These are phyloP conservation scores for Candida nonsorbophila DNA, from an alignment of 805 yeast species.

Conservation along the genomic window DNA sequence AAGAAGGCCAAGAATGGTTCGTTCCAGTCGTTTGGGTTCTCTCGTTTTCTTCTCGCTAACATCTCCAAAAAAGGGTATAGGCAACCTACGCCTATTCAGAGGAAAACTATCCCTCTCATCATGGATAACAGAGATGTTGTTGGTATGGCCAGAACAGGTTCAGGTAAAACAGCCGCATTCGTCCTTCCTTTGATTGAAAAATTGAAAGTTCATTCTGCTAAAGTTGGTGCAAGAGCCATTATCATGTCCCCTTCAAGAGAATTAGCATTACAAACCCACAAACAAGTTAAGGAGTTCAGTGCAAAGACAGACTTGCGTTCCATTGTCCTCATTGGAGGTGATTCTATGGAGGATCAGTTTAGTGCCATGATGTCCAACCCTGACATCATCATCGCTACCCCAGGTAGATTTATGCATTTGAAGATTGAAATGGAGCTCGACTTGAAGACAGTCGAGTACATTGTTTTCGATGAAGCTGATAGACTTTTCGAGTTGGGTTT, in stretches of 20 bases:
- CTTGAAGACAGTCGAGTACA: constrained; percentile 76
- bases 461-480: constrained; percentile 97
- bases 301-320: constrained; percentile 79
- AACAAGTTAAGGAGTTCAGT: constrained; percentile 83
- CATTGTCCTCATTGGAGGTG: constrained; percentile 91
- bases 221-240: constrained; percentile 83
- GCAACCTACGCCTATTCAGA: constrained; percentile 96
- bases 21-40: constrained; percentile 86
- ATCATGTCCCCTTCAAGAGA: constrained; percentile 95
- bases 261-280: constrained; percentile 87
- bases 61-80: constrained; percentile 81
- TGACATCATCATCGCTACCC: constrained; percentile 92
- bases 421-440: constrained; percentile 93
- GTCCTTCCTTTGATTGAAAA: constrained; percentile 84
- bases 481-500: constrained; percentile 95
- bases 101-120: constrained; percentile 89
- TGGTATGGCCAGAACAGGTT: constrained; percentile 99
- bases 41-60: constrained; percentile 63
- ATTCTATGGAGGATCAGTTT: constrained; percentile 95
- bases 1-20: constrained; percentile 72
- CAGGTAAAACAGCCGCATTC: constrained; percentile 98
- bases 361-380: constrained; percentile 90
- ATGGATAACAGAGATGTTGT: constrained; percentile 89
- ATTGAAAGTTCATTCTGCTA: constrained; percentile 77
- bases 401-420: constrained; percentile 94